Percentiles rank a stretch among this genome's conserved stretches.
phyloP scores from a whole-genome alignment of 2,329 filamentous ascomycete species.

The Botrytis sinoallii region DNA sequence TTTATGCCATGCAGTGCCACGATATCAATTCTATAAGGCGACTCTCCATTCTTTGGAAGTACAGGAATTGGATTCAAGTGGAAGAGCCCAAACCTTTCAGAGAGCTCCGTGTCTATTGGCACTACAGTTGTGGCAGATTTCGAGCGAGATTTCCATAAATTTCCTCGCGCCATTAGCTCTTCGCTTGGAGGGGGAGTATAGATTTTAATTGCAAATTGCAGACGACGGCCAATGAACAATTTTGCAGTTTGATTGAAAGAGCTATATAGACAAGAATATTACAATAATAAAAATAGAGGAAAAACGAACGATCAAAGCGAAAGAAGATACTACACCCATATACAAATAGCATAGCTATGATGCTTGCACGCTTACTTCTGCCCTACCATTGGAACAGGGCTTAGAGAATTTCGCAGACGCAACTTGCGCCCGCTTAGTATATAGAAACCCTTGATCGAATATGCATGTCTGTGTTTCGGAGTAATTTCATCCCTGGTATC shows the following conservation, averaged over 20 bases:
- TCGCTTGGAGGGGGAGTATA: neutral
- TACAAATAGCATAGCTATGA: neutral
- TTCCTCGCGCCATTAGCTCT: neutral
- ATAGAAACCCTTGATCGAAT: neutral
- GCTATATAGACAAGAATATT: neutral
- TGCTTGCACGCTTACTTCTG: constrained; percentile 3
- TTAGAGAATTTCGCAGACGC: neutral
- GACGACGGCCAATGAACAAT: neutral
- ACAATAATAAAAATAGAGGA: neutral
- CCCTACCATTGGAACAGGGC: constrained; percentile 10
- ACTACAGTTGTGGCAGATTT: neutral
- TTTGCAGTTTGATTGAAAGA: neutral
- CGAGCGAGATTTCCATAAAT: neutral
- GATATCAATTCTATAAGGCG: constrained; percentile 21
- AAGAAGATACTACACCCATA: neutral
- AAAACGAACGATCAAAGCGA: too few species aligned
- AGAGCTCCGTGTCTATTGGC: neutral
- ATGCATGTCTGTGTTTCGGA: neutral
- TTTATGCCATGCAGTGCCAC: constrained; percentile 28
- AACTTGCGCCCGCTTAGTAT: neutral
- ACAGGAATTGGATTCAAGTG: neutral
- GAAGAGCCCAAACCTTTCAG: constrained; percentile 5
- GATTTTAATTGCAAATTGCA: neutral
- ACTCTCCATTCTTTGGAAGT: neutral
- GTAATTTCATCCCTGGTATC: neutral